Percentiles rank a stretch among this genome's conserved stretches.
These are phyloP conservation scores for Elaeis guineensis DNA, from an alignment of 176 grass and related monocot genomes.

Conservation along the genomic window DNA sequence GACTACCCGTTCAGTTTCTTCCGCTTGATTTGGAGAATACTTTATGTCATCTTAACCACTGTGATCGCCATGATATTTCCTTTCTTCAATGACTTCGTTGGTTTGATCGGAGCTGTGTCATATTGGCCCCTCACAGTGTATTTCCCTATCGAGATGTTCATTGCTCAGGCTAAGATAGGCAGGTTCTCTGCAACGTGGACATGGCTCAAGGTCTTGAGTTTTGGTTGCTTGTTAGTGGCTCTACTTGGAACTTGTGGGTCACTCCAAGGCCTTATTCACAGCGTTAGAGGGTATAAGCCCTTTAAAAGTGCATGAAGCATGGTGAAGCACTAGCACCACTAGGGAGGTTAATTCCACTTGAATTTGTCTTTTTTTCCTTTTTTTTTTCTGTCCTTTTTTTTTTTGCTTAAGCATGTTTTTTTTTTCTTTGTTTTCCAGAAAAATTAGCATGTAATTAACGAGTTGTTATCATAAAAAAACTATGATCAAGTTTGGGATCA, in stretches of 20 bases:
- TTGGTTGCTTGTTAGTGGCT: slow-evolving; percentile 44
- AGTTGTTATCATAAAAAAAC: too few species aligned
- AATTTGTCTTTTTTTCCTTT: background rate
- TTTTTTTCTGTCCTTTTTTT: too few species aligned
- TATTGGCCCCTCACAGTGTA: slow-evolving; percentile 96
- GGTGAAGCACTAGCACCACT: too few species aligned
- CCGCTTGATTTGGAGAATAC: slow-evolving; percentile 50
- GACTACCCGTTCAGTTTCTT: slow-evolving; percentile 46
- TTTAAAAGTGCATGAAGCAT: slow-evolving; percentile 41
- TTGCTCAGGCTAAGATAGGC: slow-evolving; percentile 39
- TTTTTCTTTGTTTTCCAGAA: too few species aligned
- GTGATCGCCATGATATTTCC: slow-evolving; percentile 63
- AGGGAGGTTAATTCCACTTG: too few species aligned
- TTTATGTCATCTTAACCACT: slow-evolving; percentile 57
- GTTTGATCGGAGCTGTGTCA: slow-evolving; percentile 70
- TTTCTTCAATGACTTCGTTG: slow-evolving; percentile 89
- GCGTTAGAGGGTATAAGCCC: slow-evolving; percentile 42
- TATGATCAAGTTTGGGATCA: too few species aligned
- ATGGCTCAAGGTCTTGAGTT: slow-evolving; percentile 68
- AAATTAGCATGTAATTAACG: too few species aligned
- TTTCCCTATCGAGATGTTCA: slow-evolving; percentile 94
- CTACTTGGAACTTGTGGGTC: slow-evolving; percentile 58
- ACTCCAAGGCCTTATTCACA: slow-evolving; percentile 48
- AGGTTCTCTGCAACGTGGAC: slow-evolving; percentile 56
- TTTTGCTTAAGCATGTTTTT: too few species aligned